Evolutionary conservation across 306 rosid species (phyloP), one percentile per base, ranked within the genome.

Genomic region (Cicer yamashitae): DNA sequence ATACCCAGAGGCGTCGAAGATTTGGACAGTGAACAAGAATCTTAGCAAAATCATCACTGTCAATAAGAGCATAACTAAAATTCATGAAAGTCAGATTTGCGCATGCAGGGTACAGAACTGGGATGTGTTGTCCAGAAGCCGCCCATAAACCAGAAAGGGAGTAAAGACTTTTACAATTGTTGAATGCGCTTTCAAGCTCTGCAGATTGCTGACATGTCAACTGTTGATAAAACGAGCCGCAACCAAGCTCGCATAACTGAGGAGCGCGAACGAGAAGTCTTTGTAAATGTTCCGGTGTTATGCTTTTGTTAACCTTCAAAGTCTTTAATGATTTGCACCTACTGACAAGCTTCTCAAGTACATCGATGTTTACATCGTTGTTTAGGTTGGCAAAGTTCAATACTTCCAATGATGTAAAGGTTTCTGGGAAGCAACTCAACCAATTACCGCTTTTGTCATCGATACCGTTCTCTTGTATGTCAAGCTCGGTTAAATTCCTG

Each of bases 341-440:
- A 70, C 76, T 75, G 56, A 87, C 90, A 67, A 92, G 94, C 41
- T 88, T 87, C 92, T 92, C 96, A 6, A 92, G 94, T 8, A 89
- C 87, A 48, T 87, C 90, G 22, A 89, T 86, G 63, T 82, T 85
- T 56, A 89, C 87, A 12, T 88, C 90, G 8, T 38, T 83, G 39
- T 81, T 80, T 73, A 93, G 82, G 81, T 76, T 78, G 79, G 96
- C 79, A 70, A 90, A 89, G 84, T 93, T 93, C 60, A 93, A 83
- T 43, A 85, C 83, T 81, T 90, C 96, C 85, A 93, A 67, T 37
- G 94, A 90, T 14, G 92, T 87, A 86, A 87, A 89, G 83, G 78
- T 87, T 53, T 89, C 96, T 3, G 93, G 96, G 84, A 93, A 93
- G 83, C 89, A 87, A 69, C 90, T 89, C 84, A 93, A 84, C 98